Conservation (phyloP, 257 asterid species). For the Cynanchum wilfordii region DNA sequence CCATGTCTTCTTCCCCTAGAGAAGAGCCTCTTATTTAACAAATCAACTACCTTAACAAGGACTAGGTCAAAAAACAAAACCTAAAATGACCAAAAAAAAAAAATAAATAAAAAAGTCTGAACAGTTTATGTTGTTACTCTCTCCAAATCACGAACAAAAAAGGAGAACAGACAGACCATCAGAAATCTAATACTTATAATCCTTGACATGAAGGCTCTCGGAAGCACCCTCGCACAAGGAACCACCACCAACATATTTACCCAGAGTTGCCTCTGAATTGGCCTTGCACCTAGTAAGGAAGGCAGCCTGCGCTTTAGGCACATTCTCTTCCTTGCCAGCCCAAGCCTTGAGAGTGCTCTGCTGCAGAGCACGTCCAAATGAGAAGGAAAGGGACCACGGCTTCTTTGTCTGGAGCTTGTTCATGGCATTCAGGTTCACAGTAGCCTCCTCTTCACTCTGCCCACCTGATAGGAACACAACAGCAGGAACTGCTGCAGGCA, state of each 20-base stretch:
- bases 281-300: conserved; percentile 75
- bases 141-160: conserved; percentile 16
- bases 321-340: conserved; percentile 75
- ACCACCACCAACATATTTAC: conserved; percentile 52
- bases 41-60: no score
- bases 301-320: conserved; percentile 68
- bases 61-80: conserved; percentile 5
- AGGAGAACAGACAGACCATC: neutral
- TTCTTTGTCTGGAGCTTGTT: conserved; percentile 70
- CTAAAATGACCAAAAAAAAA: neutral
- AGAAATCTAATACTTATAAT: conserved; percentile 62
- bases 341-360: conserved; percentile 93
- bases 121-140: conserved; percentile 5
- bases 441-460: conserved; percentile 92
- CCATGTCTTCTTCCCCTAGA: no score
- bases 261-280: conserved; percentile 86
- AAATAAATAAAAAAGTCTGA: neutral
- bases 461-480: conserved; percentile 93
- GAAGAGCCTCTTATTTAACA: no score
- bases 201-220: conserved; percentile 88
- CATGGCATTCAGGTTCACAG: conserved; percentile 81
- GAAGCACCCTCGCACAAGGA: conserved; percentile 66
- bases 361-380: conserved; percentile 94
- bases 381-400: conserved; percentile 85
- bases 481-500: conserved; percentile 95